phyloP scores from a whole-genome alignment of 139 green algal genomes.

The Spirogloea muscicola region DNA sequence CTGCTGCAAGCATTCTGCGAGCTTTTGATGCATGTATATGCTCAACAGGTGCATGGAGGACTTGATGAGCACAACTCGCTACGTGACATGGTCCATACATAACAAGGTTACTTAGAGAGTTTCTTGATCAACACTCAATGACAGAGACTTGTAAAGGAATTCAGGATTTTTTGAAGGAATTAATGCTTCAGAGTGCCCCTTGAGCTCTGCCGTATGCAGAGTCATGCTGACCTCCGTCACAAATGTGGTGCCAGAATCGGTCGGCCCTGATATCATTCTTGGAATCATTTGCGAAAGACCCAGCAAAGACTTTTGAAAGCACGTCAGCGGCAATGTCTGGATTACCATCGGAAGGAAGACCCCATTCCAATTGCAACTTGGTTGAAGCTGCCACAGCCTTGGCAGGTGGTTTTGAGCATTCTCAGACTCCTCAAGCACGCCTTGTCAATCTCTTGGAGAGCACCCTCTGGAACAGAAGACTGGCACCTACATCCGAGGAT shows the following conservation, averaged over 20 bases:
- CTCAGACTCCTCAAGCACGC: conserved; percentile 4
- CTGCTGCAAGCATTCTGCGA: no score
- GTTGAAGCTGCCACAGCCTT: background rate
- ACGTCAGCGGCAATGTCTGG: background rate
- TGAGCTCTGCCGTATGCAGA: no score
- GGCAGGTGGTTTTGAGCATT: background rate
- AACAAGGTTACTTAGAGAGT: conserved; percentile 49
- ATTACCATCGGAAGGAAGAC: background rate
- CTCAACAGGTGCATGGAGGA: conserved; percentile 88
- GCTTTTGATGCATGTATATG: no score
- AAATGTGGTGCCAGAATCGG: no score
- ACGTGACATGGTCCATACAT: conserved; percentile 90
- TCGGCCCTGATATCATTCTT: background rate
- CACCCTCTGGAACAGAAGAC: conserved; percentile 81
- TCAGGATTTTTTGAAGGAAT: no score
- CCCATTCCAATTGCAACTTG: background rate
- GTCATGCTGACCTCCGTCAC: no score
- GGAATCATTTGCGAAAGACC: background rate
- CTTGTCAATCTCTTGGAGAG: conserved; percentile 74
- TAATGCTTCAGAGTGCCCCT: no score
- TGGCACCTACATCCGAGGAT: conserved; percentile 58
- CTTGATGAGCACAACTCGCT: conserved; percentile 79
- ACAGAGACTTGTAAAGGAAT: background rate
- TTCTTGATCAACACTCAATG: background rate
- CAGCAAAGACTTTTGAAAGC: background rate